These are phyloP conservation scores for Corymbia calophylla DNA, from an alignment of 441 rosid species.

Conservation along the genomic window DNA sequence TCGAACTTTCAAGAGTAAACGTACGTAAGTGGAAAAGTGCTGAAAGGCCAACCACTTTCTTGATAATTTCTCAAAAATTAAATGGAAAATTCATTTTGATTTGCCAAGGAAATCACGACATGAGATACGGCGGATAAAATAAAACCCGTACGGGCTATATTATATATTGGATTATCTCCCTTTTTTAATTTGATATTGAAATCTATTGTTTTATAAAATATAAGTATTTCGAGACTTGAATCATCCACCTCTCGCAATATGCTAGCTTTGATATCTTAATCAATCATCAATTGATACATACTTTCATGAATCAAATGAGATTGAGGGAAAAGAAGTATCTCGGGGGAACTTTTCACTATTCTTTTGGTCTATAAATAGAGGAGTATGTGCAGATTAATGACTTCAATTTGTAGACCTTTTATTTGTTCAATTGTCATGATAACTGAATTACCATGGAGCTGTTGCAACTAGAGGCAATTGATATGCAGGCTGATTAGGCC, in stretches of 20 bases:
- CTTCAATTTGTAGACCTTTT: background rate
- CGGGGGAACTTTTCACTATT: background rate
- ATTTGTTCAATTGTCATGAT: background rate
- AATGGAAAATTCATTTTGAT: background rate
- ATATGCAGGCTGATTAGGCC: background rate
- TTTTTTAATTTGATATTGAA: background rate
- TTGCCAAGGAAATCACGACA: background rate
- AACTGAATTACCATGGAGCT: background rate
- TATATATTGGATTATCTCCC: background rate
- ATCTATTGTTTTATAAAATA: accelerated
- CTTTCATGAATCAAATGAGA: no score
- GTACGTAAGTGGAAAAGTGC: background rate
- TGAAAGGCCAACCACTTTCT: background rate
- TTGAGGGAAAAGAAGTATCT: no score
- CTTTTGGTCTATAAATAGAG: background rate
- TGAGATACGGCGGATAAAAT: background rate
- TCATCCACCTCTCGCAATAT: background rate
- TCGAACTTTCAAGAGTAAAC: background rate
- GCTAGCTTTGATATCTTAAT: no score
- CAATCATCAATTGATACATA: no score
- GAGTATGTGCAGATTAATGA: accelerated
- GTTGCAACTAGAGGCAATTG: background rate
- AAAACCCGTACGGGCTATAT: background rate
- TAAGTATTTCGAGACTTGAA: background rate
- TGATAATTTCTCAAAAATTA: background rate